These are phyloP conservation scores for Angophora floribunda DNA, from an alignment of 345 rosid species.

Conservation along the genomic window DNA sequence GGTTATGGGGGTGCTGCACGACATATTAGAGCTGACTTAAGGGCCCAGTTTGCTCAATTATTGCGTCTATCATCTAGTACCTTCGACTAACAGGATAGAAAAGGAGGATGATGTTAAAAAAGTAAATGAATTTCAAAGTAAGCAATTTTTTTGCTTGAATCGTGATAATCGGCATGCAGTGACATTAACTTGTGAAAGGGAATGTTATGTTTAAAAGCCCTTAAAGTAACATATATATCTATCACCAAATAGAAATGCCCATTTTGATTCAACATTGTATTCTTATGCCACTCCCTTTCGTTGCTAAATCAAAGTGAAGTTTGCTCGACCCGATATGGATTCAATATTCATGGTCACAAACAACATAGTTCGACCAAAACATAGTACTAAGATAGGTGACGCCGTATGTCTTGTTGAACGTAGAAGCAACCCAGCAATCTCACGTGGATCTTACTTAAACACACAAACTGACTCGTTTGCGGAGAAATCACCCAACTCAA, in stretches of 20 bases:
- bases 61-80: neutral
- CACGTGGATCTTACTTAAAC: neutral
- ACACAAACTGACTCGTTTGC: neutral
- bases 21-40: neutral
- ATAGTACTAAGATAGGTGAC: neutral
- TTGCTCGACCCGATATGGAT: accelerated
- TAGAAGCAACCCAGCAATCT: neutral
- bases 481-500: neutral
- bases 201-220: neutral
- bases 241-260: neutral
- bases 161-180: neutral
- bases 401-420: neutral
- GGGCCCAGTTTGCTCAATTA: neutral
- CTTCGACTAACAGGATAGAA: neutral
- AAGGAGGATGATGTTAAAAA: neutral
- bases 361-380: too few relatives aligned
- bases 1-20: neutral
- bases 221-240: too few relatives aligned
- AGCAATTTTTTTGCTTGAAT: neutral
- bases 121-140: neutral
- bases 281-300: accelerated
- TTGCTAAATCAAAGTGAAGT: neutral
- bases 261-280: neutral
- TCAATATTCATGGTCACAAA: neutral
- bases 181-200: too few relatives aligned